These are phyloP conservation scores for Pleurostoma richardsiae DNA, from an alignment of 2,329 filamentous ascomycete genomes.

Conservation along the genomic window DNA sequence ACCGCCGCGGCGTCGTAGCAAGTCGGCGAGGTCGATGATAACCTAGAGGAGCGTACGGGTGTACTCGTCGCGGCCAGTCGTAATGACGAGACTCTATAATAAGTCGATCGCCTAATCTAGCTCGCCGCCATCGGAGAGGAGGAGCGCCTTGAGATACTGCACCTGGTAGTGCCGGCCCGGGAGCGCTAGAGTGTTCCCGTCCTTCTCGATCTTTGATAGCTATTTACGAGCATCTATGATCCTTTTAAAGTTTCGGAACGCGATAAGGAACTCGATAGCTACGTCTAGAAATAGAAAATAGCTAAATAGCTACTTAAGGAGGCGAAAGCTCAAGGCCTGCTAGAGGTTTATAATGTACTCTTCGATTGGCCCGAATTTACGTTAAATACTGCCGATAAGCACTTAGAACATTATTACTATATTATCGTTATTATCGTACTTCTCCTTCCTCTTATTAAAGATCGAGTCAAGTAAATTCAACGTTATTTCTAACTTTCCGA, in stretches of 20 bases:
- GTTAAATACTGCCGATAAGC: constrained; percentile 2
- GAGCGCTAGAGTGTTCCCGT: not conserved
- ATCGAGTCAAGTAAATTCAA: not conserved
- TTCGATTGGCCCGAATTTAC: not conserved
- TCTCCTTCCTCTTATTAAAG: constrained; percentile 1
- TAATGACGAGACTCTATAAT: constrained; percentile 1
- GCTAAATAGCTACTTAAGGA: not conserved
- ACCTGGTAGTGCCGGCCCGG: constrained; percentile 2
- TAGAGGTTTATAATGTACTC: not conserved
- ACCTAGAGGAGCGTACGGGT: constrained; percentile 3
- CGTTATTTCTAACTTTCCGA: constrained; percentile 1
- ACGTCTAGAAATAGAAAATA: not conserved
- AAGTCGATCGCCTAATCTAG: constrained; percentile 1
- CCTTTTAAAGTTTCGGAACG: constrained; percentile 1
- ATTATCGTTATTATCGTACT: constrained; percentile 1
- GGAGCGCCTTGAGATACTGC: not conserved
- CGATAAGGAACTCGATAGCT: constrained; percentile 2
- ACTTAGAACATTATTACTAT: not conserved
- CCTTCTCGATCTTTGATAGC: constrained; percentile 1
- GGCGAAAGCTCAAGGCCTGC: not conserved
- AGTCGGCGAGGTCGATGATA: constrained; percentile 3
- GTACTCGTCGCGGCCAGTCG: constrained; percentile 1
- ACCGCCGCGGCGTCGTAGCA: constrained; percentile 1
- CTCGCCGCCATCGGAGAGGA: constrained; percentile 2
- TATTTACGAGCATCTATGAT: not conserved